Evolutionary conservation across 1,139 yeast genomes (phyloP).

Genomic region (Saccharomyces hybrid): DNA sequence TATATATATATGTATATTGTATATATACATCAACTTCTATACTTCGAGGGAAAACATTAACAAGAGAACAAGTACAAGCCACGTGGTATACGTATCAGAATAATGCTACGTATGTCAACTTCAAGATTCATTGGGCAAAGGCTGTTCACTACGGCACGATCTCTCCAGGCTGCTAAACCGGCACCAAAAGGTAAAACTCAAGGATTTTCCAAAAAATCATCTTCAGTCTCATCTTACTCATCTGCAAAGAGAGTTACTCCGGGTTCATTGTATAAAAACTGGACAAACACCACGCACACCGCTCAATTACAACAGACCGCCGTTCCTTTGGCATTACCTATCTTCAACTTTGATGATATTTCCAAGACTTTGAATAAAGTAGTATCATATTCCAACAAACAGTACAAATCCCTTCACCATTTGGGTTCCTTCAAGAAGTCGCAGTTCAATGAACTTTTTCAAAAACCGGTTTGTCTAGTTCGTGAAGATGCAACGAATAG

Average conservation of each 20-base stretch:
- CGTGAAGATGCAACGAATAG: conserved; percentile 32
- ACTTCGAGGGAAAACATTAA: background rate
- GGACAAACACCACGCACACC: conserved; percentile 28
- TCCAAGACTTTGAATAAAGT: conserved; percentile 16
- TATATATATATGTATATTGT: background rate
- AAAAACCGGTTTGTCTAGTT: conserved; percentile 49
- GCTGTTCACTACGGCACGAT: background rate
- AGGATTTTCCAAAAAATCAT: conserved; percentile 24
- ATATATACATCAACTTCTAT: background rate
- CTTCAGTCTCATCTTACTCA: conserved; percentile 16
- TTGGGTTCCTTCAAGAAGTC: conserved; percentile 55
- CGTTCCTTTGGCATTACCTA: conserved; percentile 18
- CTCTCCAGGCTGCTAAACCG: conserved; percentile 13
- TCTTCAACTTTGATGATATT: conserved; percentile 17
- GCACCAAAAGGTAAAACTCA: conserved; percentile 23
- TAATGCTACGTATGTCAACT: background rate
- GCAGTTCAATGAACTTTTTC: conserved; percentile 58
- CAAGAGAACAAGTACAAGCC: background rate
- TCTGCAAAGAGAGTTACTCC: conserved; percentile 23
- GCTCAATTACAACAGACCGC: conserved; percentile 23
- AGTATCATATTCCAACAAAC: conserved; percentile 18
- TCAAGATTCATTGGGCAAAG: background rate
- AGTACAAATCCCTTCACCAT: conserved; percentile 22
- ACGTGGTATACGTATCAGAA: background rate
- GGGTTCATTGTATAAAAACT: conserved; percentile 27